A percentile compares a stretch with the other conserved stretches of the same genome.
Conservation (phyloP, 2,329 filamentous ascomycete genomes). For the Fusarium circinatum region DNA sequence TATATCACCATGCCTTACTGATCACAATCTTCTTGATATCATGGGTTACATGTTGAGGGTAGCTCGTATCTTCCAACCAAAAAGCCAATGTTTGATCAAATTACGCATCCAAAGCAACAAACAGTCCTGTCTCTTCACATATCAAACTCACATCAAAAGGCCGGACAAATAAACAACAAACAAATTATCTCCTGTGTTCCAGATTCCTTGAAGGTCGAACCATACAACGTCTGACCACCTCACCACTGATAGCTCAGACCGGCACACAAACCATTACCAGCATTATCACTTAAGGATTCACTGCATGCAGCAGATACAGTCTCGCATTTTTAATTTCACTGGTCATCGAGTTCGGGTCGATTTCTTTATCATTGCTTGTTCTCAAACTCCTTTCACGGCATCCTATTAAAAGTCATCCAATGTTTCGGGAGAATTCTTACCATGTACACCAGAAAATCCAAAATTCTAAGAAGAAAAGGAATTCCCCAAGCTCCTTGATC, state of each 20-base stretch:
- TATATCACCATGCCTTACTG: not conserved
- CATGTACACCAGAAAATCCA: not conserved
- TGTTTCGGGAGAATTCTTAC: accelerated
- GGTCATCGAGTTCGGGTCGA: not conserved
- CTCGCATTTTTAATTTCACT: not conserved
- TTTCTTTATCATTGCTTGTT: not conserved
- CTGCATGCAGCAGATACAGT: not conserved
- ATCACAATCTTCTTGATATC: not conserved
- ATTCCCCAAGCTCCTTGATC: too few species aligned
- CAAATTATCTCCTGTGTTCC: not conserved
- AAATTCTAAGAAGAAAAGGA: too few species aligned
- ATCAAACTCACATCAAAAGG: too few species aligned
- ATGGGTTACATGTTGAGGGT: not conserved
- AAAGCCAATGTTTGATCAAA: not conserved
- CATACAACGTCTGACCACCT: not conserved
- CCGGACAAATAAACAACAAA: not conserved
- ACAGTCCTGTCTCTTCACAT: not conserved
- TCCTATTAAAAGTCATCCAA: not conserved
- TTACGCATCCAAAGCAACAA: not conserved
- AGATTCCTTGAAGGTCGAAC: not conserved
- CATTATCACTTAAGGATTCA: accelerated
- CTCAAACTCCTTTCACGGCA: not conserved
- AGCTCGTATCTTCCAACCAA: not conserved
- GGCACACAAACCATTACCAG: not conserved
- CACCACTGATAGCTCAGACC: too few species aligned